Conservation (phyloP, 805 yeast genomes). For the Candida xiaguanensis region DNA sequence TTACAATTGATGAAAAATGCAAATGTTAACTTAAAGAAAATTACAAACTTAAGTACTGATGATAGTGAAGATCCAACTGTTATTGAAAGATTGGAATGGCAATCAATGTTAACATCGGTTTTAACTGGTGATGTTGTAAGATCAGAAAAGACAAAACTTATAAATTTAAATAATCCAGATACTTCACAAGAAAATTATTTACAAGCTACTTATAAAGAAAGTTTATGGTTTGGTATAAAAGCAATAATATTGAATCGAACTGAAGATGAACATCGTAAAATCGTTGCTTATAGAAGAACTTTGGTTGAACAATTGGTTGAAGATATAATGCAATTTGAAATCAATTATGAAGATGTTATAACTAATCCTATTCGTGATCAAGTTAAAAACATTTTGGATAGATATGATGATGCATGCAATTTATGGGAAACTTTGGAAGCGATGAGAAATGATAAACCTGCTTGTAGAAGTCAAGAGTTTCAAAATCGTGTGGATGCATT, state of each 20-base stretch:
- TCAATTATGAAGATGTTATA: constrained; percentile 38
- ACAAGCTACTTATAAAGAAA: constrained; percentile 59
- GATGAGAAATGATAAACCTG: constrained; percentile 76
- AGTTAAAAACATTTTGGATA: constrained; percentile 54
- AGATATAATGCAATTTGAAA: constrained; percentile 61
- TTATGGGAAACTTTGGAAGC: constrained; percentile 78
- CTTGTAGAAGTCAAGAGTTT: constrained; percentile 61
- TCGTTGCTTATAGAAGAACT: constrained; percentile 65
- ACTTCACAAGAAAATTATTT: constrained; percentile 45
- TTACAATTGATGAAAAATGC: constrained; percentile 30
- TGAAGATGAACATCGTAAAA: constrained; percentile 70
- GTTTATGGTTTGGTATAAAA: constrained; percentile 81
- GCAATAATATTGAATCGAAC: constrained; percentile 80
- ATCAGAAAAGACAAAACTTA: constrained; percentile 79
- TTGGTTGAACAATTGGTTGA: constrained; percentile 70
- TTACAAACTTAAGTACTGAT: constrained; percentile 33
- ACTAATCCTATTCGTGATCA: constrained; percentile 36
- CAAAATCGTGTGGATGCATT: constrained; percentile 67
- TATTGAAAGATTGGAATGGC: constrained; percentile 90
- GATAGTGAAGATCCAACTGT: constrained; percentile 45
- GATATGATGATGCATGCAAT: constrained; percentile 63
- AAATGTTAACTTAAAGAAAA: constrained; percentile 26
- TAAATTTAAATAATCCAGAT: constrained; percentile 41
- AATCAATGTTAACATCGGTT: constrained; percentile 84
- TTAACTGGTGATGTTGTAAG: constrained; percentile 92